Conservation (phyloP, 2,329 filamentous ascomycete species). For the Trichoderma harzianum region DNA sequence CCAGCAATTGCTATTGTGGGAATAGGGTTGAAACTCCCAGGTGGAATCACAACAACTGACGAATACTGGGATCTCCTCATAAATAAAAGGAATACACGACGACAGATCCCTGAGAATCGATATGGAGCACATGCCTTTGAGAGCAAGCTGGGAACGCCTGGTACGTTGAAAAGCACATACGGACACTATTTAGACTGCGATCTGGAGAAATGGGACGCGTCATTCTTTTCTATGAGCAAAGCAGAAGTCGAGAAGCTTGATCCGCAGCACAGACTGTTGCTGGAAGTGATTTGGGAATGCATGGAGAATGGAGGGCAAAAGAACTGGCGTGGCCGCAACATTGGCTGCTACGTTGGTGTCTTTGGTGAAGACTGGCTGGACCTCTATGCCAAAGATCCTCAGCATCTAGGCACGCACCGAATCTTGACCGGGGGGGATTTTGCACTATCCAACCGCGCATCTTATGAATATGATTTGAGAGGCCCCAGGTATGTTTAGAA, state of each 20-base stretch:
- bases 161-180: slow-evolving; percentile 19
- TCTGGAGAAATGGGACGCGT: slow-evolving; percentile 29
- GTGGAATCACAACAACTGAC: slow-evolving; percentile 25
- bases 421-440: slow-evolving; percentile 26
- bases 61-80: slow-evolving; percentile 33
- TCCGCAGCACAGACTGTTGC: slow-evolving; percentile 28
- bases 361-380: slow-evolving; percentile 31
- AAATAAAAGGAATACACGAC: slow-evolving; percentile 22
- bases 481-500: slow-evolving; percentile 30
- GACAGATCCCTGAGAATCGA: slow-evolving; percentile 26
- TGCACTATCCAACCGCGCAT: slow-evolving; percentile 32
- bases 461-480: slow-evolving; percentile 32
- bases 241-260: slow-evolving; percentile 31
- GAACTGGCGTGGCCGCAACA: slow-evolving; percentile 26
- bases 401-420: slow-evolving; percentile 22
- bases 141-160: slow-evolving; percentile 7
- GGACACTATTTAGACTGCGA: slow-evolving; percentile 30
- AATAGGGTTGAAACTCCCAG: slow-evolving; percentile 33
- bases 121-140: slow-evolving; percentile 27
- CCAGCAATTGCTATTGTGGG: slow-evolving; percentile 33
- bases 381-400: slow-evolving; percentile 22
- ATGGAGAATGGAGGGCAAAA: slow-evolving; percentile 28
- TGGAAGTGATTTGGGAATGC: slow-evolving; percentile 30
- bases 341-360: slow-evolving; percentile 30
- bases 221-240: slow-evolving; percentile 31